These are phyloP conservation scores for Jaapia argillacea DNA, from an alignment of 768 basidiomycete genomes.

Conservation along the genomic window DNA sequence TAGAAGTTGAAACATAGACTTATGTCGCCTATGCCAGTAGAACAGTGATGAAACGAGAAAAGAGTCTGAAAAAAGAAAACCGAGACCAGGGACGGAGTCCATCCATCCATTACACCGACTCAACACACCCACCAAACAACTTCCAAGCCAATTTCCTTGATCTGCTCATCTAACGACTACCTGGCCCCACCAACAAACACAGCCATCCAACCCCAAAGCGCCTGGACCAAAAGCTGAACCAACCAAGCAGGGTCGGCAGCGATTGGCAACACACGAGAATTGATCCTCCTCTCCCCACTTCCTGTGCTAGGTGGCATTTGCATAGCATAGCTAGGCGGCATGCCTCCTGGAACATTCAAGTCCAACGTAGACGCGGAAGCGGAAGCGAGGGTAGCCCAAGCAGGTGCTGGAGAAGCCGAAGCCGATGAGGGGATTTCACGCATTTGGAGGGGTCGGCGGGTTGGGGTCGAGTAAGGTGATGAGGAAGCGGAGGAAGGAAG, in stretches of 20 bases:
- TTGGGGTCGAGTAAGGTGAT: constrained; percentile 10
- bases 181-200: neutral
- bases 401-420: constrained; percentile 3
- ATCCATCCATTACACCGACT: too few species aligned
- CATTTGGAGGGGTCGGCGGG: constrained; percentile 14
- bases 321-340: neutral
- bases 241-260: neutral
- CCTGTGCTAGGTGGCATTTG: neutral
- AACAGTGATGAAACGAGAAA: too few species aligned
- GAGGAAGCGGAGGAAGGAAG: constrained; percentile 18
- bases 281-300: neutral
- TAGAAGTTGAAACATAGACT: too few species aligned
- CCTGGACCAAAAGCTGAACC: neutral
- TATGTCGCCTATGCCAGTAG: too few species aligned
- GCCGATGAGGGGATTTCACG: constrained; percentile 12
- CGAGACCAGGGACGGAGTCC: too few species aligned
- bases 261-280: neutral
- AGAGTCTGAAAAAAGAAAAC: too few species aligned
- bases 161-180: too few species aligned
- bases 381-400: constrained; percentile 5
- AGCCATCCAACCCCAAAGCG: neutral
- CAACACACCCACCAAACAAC: too few species aligned
- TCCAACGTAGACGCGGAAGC: neutral
- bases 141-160: too few species aligned
- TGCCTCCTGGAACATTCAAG: neutral